These are phyloP conservation scores for Daedalea quercina DNA, from an alignment of 768 basidiomycete genomes.

Conservation along the genomic window DNA sequence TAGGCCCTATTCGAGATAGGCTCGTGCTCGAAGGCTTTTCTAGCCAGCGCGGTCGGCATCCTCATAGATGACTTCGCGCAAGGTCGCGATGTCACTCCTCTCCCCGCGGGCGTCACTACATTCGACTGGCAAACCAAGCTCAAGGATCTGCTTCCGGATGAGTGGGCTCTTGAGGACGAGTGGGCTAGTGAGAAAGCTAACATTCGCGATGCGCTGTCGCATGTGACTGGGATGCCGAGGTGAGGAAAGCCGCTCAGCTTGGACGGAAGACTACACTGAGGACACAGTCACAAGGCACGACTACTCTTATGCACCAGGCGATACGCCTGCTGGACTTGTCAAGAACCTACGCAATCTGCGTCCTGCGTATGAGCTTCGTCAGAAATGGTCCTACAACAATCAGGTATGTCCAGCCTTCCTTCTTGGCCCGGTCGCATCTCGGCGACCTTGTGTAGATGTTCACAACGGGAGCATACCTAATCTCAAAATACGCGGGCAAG, in stretches of 20 bases:
- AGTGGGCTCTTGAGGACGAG: slow-evolving; percentile 37
- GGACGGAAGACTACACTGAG: too few species aligned
- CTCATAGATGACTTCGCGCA: slow-evolving; percentile 26
- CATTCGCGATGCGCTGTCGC: slow-evolving; percentile 32
- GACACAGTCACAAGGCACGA: too few species aligned
- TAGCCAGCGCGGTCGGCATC: slow-evolving; percentile 20
- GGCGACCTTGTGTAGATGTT: too few species aligned
- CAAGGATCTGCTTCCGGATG: slow-evolving; percentile 30
- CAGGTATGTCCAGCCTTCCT: too few species aligned
- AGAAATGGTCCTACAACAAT: slow-evolving; percentile 35
- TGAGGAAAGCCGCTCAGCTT: slow-evolving; percentile 6
- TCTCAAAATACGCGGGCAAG: slow-evolving; percentile 26
- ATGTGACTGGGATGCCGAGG: slow-evolving; percentile 33
- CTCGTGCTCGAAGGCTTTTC: slow-evolving; percentile 27
- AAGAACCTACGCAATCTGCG: slow-evolving; percentile 23
- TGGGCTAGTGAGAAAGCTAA: slow-evolving; percentile 31
- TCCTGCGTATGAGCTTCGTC: slow-evolving; percentile 30
- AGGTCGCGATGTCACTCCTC: slow-evolving; percentile 20
- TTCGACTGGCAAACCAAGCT: slow-evolving; percentile 25
- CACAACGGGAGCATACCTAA: slow-evolving; percentile 26
- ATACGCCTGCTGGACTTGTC: slow-evolving; percentile 21
- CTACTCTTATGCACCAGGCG: slow-evolving; percentile 22
- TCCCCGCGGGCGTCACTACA: slow-evolving; percentile 12
- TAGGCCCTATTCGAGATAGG: slow-evolving; percentile 26
- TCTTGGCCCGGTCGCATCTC: too few species aligned